phyloP scores from a whole-genome alignment of 768 basidiomycete genomes.

The Pleurotus citrinopileatus region DNA sequence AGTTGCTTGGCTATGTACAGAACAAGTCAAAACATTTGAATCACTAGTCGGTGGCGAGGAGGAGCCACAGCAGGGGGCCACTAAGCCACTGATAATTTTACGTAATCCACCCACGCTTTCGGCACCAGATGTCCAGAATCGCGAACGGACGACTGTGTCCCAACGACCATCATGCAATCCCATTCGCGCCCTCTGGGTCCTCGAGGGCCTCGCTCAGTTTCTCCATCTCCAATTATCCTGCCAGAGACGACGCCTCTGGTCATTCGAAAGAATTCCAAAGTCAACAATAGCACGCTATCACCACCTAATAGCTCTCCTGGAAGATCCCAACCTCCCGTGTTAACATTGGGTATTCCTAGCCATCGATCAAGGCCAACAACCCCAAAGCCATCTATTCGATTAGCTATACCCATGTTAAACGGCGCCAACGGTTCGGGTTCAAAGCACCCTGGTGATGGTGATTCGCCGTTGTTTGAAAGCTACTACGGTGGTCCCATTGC shows the following conservation, averaged over 20 bases:
- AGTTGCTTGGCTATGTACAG: background rate
- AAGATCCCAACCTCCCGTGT: slow-evolving; percentile 28
- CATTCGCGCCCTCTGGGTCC: slow-evolving; percentile 33
- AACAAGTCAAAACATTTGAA: background rate
- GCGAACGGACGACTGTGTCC: slow-evolving; percentile 12
- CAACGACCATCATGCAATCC: slow-evolving; percentile 24
- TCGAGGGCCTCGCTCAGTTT: slow-evolving; percentile 16
- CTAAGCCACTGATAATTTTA: no score
- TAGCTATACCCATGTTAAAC: slow-evolving; percentile 26
- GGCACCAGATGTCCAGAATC: background rate
- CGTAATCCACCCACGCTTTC: background rate
- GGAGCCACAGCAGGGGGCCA: background rate
- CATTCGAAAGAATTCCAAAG: slow-evolving; percentile 25
- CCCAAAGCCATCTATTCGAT: slow-evolving; percentile 27
- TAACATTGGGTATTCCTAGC: slow-evolving; percentile 26
- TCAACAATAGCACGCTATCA: slow-evolving; percentile 15
- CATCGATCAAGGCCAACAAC: slow-evolving; percentile 22
- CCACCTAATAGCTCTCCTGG: slow-evolving; percentile 16
- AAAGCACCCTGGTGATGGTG: slow-evolving; percentile 17
- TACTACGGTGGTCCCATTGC: slow-evolving; percentile 43
- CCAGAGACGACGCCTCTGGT: slow-evolving; percentile 27
- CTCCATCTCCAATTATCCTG: slow-evolving; percentile 20
- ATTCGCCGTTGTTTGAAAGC: slow-evolving; percentile 30
- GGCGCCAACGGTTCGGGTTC: slow-evolving; percentile 13
- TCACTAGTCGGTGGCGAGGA: background rate